phyloP scores from a whole-genome alignment of 2,329 filamentous ascomycete species.

The Gremmenia infestans region DNA sequence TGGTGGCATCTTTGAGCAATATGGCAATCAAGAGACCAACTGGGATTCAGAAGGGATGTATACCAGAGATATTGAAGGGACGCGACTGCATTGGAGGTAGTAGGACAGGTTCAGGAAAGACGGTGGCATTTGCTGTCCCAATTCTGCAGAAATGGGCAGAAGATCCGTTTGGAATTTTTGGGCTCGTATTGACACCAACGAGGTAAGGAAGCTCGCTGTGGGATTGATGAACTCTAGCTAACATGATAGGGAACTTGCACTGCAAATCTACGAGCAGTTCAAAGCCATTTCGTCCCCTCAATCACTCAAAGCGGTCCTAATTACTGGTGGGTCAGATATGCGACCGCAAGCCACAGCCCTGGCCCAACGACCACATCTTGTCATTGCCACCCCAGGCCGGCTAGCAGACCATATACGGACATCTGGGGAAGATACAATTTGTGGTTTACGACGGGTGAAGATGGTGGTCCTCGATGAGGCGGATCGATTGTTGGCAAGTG shows the following conservation, averaged over 20 bases:
- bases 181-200: conserved; percentile 82
- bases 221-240: conserved; percentile 6
- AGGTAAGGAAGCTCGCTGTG: conserved; percentile 41
- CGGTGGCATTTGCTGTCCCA: conserved; percentile 89
- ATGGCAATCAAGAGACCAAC: conserved; percentile 87
- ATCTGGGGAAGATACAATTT: conserved; percentile 86
- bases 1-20: conserved; percentile 69
- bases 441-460: conserved; percentile 70
- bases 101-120: conserved; percentile 94
- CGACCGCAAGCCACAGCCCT: conserved; percentile 81
- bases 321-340: conserved; percentile 94
- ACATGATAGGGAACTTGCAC: conserved; percentile 67
- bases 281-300: conserved; percentile 87
- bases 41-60: conserved; percentile 86
- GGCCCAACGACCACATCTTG: conserved; percentile 76
- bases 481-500: conserved; percentile 74
- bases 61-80: conserved; percentile 86
- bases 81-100: conserved; percentile 93
- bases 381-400: conserved; percentile 90
- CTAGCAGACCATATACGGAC: conserved; percentile 89
- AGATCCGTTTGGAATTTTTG: conserved; percentile 89
- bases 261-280: conserved; percentile 96
- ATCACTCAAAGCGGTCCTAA: conserved; percentile 78
- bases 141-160: conserved; percentile 91
- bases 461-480: conserved; percentile 95